Conservation (phyloP, 495 filamentous ascomycete species). For the Daldinia loculata region DNA sequence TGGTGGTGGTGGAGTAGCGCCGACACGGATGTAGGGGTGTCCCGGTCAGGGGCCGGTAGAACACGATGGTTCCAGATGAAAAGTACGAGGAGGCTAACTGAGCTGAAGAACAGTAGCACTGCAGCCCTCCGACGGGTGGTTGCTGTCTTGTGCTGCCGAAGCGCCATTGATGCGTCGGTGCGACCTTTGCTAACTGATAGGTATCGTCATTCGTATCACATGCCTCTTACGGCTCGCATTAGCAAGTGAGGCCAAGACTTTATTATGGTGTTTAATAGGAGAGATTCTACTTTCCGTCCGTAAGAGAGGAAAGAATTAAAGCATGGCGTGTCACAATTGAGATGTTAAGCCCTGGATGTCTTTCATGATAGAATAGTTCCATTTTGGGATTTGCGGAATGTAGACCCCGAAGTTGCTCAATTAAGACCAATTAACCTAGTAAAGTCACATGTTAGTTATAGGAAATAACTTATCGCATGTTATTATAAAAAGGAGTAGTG, state of each 20-base stretch:
- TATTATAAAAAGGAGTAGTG: no score
- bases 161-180: conserved; percentile 12
- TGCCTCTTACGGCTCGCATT: not conserved
- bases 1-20: not conserved
- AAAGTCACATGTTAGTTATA: no score
- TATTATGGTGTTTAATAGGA: not conserved
- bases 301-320: not conserved
- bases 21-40: not conserved
- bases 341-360: not conserved
- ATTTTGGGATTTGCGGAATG: conserved; percentile 7
- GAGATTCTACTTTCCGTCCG: not conserved
- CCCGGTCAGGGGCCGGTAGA: conserved; percentile 1
- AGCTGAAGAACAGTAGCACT: not conserved
- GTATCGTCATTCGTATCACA: conserved; percentile 15
- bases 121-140: conserved; percentile 14
- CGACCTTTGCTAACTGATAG: not conserved
- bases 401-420: not conserved
- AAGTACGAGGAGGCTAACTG: conserved; percentile 1
- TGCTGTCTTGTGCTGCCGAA: not conserved
- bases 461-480: no score
- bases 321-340: not conserved
- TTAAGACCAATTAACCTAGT: no score
- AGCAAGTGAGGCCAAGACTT: not conserved
- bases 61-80: conserved; percentile 1
- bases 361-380: not conserved